Percentiles rank a stretch among this genome's conserved stretches.
Conservation (phyloP, 2,329 filamentous ascomycete species). For the Hyphodiscus sp. region DNA sequence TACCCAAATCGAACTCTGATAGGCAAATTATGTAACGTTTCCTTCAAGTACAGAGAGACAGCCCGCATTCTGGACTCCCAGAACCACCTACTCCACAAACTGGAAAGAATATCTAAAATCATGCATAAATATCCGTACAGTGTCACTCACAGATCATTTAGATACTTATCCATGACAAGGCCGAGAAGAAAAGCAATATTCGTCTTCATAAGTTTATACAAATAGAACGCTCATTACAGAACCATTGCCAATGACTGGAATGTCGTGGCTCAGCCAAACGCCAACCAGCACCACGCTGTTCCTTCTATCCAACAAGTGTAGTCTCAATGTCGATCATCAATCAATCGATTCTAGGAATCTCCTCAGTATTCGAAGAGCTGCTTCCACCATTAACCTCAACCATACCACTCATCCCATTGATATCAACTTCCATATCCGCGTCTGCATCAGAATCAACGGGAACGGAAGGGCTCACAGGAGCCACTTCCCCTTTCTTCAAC, state of each 20-base stretch:
- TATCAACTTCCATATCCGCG: constrained; percentile 1
- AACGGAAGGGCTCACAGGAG: background rate
- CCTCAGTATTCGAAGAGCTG: background rate
- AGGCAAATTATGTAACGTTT: no score
- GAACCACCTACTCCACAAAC: no score
- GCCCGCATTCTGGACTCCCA: no score
- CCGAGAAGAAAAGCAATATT: background rate
- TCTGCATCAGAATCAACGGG: background rate
- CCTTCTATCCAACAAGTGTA: background rate
- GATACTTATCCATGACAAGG: background rate
- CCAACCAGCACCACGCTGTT: background rate
- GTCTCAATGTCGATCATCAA: background rate
- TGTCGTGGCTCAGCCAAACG: background rate
- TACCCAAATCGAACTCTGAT: no score
- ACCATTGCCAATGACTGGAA: background rate
- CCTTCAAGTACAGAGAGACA: no score
- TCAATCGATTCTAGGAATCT: background rate
- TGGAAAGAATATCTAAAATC: background rate
- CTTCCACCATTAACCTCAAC: background rate
- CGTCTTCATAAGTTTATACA: background rate
- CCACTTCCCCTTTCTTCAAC: constrained; percentile 12
- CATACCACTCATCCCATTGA: constrained; percentile 5
- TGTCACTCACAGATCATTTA: background rate
- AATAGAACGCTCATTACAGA: background rate
- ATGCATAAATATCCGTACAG: background rate